Percentiles rank a stretch among this genome's conserved stretches.
Evolutionary conservation across 257 asterid species (phyloP).

Genomic region (Nicotiana otophora): DNA sequence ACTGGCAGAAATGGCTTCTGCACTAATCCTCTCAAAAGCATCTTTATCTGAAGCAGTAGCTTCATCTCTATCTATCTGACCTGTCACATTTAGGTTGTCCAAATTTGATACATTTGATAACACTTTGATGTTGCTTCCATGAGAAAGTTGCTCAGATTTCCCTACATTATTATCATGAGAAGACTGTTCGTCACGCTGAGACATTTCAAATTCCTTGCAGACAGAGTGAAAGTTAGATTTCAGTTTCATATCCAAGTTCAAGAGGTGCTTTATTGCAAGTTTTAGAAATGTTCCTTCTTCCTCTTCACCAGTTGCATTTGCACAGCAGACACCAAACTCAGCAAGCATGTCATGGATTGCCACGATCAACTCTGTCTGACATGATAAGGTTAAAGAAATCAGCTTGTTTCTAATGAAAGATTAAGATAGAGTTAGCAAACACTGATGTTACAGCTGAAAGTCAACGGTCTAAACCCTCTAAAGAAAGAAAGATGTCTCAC

Average conservation of each 20-base stretch:
- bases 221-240: constrained; percentile 43
- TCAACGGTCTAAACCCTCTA: constrained; percentile 6
- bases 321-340: constrained; percentile 96
- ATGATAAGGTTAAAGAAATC: constrained; percentile 16
- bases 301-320: constrained; percentile 67
- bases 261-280: constrained; percentile 87
- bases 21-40: constrained; percentile 30
- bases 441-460: constrained; percentile 15
- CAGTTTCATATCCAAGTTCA: constrained; percentile 88
- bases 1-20: constrained; percentile 32
- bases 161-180: constrained; percentile 37
- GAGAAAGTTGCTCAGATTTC: constrained; percentile 33
- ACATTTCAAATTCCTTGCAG: constrained; percentile 44
- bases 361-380: constrained; percentile 77
- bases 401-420: constrained; percentile 7
- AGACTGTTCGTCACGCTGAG: constrained; percentile 25
- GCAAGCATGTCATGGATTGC: constrained; percentile 96
- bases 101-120: constrained; percentile 29
- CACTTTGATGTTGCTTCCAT: constrained; percentile 16
- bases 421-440: background rate
- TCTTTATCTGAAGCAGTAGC: constrained; percentile 23
- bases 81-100: constrained; percentile 30
- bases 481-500: constrained; percentile 43
- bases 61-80: constrained; percentile 31
- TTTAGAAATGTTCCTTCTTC: constrained; percentile 85